Evolutionary conservation across 2,329 filamentous ascomycete species (phyloP).

Genomic region (Cladophialophora carrionii): DNA sequence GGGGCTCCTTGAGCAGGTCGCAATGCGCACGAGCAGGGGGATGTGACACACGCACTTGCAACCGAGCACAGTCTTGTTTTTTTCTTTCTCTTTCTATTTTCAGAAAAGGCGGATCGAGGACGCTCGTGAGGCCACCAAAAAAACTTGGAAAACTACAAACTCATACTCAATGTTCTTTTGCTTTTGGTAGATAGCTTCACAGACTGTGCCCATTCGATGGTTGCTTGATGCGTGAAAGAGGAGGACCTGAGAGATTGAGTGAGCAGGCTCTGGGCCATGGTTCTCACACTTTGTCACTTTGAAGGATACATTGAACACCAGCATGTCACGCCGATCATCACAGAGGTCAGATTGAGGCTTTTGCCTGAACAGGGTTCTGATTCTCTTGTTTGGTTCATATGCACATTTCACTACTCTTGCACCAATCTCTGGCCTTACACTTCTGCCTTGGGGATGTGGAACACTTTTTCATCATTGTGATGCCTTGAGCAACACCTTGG

Average conservation of each 20-base stretch:
- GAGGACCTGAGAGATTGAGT: conserved; percentile 11
- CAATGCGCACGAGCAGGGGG: conserved; percentile 22
- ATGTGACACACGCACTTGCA: conserved; percentile 13
- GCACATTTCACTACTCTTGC: background rate
- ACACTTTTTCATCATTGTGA: conserved; percentile 1
- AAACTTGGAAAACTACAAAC: conserved; percentile 29
- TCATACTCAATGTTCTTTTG: conserved; percentile 24
- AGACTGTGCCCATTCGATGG: conserved; percentile 15
- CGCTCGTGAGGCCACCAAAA: conserved; percentile 27
- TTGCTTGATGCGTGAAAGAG: conserved; percentile 9
- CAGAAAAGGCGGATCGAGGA: conserved; percentile 24
- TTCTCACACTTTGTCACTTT: conserved; percentile 6
- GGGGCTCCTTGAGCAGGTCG: background rate
- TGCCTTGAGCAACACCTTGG: conserved; percentile 9
- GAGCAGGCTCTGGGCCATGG: conserved; percentile 12
- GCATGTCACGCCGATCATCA: background rate
- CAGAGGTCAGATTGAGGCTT: conserved; percentile 15
- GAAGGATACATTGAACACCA: conserved; percentile 1
- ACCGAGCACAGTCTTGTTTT: conserved; percentile 18
- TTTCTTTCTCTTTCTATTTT: conserved; percentile 10
- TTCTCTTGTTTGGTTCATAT: conserved; percentile 9
- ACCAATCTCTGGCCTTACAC: background rate
- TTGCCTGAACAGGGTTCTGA: conserved; percentile 13
- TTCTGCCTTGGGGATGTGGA: background rate
- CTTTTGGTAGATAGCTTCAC: conserved; percentile 11